Conservation (phyloP, 225 moss, liverwort and hornwort species). For the Ulota crispa region DNA sequence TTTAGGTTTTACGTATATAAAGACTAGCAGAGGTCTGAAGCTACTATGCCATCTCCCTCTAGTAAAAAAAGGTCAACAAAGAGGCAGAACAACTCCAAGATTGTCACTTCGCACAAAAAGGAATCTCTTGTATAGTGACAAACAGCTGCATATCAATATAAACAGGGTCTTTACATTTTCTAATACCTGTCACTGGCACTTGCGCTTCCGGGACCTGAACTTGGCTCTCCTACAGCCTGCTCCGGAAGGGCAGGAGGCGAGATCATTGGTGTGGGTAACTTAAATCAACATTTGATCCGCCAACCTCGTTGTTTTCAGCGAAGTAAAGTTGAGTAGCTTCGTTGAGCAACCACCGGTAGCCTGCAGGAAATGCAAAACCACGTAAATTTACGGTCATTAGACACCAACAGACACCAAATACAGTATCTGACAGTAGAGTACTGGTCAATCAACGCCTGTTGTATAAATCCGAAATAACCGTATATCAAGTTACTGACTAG, state of each 20-base stretch:
- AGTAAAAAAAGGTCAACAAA: neutral
- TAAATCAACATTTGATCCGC: slow-evolving; percentile 31
- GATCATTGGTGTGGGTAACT: slow-evolving; percentile 35
- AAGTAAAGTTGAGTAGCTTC: slow-evolving; percentile 95
- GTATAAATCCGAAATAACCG: neutral
- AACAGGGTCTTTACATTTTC: slow-evolving; percentile 4
- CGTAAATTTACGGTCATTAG: neutral
- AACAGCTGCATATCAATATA: slow-evolving; percentile 13
- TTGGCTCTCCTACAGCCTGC: slow-evolving; percentile 42
- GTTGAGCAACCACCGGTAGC: slow-evolving; percentile 80
- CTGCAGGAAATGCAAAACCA: slow-evolving; percentile 46
- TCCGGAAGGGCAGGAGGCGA: slow-evolving; percentile 38
- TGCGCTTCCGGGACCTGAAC: slow-evolving; percentile 49
- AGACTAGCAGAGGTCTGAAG: neutral
- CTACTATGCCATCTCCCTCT: neutral
- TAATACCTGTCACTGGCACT: slow-evolving; percentile 57
- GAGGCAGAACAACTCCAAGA: slow-evolving; percentile 3
- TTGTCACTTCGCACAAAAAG: slow-evolving; percentile 4
- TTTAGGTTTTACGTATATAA: too few relatives aligned
- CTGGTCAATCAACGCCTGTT: neutral
- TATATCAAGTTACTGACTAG: neutral
- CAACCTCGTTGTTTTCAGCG: slow-evolving; percentile 72
- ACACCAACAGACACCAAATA: neutral
- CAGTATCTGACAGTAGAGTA: neutral
- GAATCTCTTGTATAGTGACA: neutral